phyloP scores from a whole-genome alignment of 2,329 filamentous ascomycete species.

The Whalleya microplaca region DNA sequence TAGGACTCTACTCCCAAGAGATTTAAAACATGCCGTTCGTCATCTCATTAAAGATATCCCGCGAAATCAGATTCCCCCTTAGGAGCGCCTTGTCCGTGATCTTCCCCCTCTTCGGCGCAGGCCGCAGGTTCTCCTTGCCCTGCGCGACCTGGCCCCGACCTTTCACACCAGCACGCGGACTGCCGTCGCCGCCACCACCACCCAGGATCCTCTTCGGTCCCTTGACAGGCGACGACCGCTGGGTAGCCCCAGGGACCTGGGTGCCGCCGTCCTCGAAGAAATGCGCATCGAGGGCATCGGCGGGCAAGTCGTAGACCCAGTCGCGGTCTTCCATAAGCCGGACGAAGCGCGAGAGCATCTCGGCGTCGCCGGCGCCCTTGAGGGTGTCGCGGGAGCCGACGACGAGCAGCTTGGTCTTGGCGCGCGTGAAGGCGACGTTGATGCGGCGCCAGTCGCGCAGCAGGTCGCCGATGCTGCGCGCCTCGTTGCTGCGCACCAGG shows the following conservation, averaged over 20 bases:
- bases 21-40: conserved; percentile 40
- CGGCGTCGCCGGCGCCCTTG: conserved; percentile 70
- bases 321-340: conserved; percentile 72
- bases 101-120: conserved; percentile 57
- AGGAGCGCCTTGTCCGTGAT: conserved; percentile 65
- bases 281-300: conserved; percentile 68
- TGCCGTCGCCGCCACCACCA: conserved; percentile 4
- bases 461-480: conserved; percentile 83
- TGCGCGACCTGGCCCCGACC: conserved; percentile 12
- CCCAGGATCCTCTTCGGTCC: conserved; percentile 34
- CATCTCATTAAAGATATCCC: conserved; percentile 78
- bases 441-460: conserved; percentile 90
- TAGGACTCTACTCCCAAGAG: too few relatives aligned
- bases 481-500: conserved; percentile 85
- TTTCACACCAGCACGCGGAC: conserved; percentile 5
- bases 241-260: conserved; percentile 44
- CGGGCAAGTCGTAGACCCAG: conserved; percentile 80
- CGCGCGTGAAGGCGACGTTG: conserved; percentile 93
- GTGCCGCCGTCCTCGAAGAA: conserved; percentile 63
- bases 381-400: conserved; percentile 82
- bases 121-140: conserved; percentile 51
- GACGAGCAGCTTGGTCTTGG: conserved; percentile 88
- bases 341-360: conserved; percentile 78
- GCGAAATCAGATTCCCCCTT: conserved; percentile 69
- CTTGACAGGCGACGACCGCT: conserved; percentile 19